These are phyloP conservation scores for Entomophthora muscae DNA, from an alignment of 371 early-diverging fungal genomes.

Conservation along the genomic window DNA sequence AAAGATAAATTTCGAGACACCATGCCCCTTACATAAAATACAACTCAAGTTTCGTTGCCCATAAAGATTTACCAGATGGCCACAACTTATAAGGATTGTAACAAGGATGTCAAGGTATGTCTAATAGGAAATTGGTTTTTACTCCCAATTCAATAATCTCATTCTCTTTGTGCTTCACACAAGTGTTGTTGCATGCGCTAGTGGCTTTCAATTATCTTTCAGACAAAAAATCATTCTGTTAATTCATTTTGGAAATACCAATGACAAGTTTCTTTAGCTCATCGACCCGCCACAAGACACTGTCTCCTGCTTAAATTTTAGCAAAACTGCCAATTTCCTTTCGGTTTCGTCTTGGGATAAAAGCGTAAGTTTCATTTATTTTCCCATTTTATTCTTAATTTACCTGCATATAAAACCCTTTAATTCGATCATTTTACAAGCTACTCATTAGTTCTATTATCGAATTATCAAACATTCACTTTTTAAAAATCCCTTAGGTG, in stretches of 20 bases:
- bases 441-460: too few relatives aligned
- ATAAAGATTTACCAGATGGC: too few relatives aligned
- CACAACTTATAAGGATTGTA: neutral
- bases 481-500: too few relatives aligned
- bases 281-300: slow-evolving; percentile 61
- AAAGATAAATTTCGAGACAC: too few relatives aligned
- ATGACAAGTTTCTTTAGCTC: too few relatives aligned
- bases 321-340: slow-evolving; percentile 60
- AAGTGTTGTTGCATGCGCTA: neutral
- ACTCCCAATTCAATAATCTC: neutral
- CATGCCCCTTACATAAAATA: too few relatives aligned
- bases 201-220: too few relatives aligned
- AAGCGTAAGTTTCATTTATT: slow-evolving; percentile 46
- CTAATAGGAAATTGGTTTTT: neutral
- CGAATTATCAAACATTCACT: too few relatives aligned
- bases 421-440: too few relatives aligned
- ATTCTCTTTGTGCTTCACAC: neutral
- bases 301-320: slow-evolving; percentile 60
- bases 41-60: too few relatives aligned
- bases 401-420: too few relatives aligned
- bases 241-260: neutral
- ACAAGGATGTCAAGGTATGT: neutral
- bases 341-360: slow-evolving; percentile 88
- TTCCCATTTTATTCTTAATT: too few relatives aligned
- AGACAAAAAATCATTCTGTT: neutral